phyloP scores from a whole-genome alignment of 441 rosid species.

The Pelargonium citronellum region DNA sequence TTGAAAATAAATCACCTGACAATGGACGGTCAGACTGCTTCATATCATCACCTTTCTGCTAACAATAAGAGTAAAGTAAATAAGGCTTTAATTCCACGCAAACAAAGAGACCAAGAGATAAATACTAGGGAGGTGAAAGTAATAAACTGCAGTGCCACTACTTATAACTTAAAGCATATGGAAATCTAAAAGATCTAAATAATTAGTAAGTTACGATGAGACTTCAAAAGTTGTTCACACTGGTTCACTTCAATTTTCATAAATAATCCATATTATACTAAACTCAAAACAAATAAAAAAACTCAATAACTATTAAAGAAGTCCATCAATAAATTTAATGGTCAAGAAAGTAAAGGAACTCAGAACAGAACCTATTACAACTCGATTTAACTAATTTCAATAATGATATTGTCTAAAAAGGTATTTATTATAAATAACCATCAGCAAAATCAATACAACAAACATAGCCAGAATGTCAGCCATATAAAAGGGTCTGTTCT shows the following conservation, averaged over 20 bases:
- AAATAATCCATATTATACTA: background rate
- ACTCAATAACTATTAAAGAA: background rate
- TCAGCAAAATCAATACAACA: background rate
- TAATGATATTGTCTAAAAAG: background rate
- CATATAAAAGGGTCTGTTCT: background rate
- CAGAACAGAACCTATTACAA: background rate
- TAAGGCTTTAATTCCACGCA: background rate
- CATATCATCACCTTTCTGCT: conserved; percentile 32
- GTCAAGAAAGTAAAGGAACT: background rate
- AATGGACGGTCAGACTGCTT: conserved; percentile 28
- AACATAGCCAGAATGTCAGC: background rate
- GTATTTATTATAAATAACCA: background rate
- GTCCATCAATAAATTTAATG: background rate
- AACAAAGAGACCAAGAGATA: background rate
- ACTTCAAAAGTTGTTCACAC: background rate
- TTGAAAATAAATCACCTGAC: conserved; percentile 29
- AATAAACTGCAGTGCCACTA: background rate
- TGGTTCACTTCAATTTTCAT: background rate
- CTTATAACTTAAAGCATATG: background rate
- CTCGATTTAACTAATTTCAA: background rate
- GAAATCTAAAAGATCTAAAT: background rate
- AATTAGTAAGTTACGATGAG: background rate
- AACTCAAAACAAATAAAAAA: background rate
- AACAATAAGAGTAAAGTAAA: conserved; percentile 11
- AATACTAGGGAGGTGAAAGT: background rate